A percentile compares a stretch with the other conserved stretches of the same genome.
Evolutionary conservation across 2,329 filamentous ascomycete species (phyloP).

Genomic region (Clarireedia hainanense): DNA sequence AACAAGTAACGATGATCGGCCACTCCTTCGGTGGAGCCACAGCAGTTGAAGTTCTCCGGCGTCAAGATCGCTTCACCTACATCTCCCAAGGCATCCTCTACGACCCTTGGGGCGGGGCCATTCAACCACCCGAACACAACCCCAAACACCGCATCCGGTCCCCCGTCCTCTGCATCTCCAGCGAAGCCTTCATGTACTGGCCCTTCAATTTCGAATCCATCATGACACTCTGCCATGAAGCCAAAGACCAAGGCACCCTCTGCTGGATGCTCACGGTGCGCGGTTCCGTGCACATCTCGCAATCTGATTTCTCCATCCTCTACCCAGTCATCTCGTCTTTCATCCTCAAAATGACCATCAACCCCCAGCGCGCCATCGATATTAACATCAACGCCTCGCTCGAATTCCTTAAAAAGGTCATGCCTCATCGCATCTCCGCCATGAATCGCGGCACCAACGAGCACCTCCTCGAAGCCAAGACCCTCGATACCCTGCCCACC

Average conservation of each 20-base stretch:
- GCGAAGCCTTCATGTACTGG: conserved; percentile 66
- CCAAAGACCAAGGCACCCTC: conserved; percentile 36
- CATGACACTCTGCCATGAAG: conserved; percentile 48
- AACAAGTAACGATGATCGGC: conserved; percentile 53
- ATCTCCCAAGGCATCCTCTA: conserved; percentile 58
- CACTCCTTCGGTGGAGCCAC: conserved; percentile 63
- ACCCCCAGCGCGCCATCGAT: conserved; percentile 53
- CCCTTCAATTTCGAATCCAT: conserved; percentile 53
- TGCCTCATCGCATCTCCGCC: conserved; percentile 39
- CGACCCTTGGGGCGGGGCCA: conserved; percentile 54
- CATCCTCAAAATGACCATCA: conserved; percentile 55
- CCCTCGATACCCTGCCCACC: conserved; percentile 38
- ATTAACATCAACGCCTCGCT: conserved; percentile 55
- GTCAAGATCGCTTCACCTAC: conserved; percentile 45
- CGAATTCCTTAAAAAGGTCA: conserved; percentile 50
- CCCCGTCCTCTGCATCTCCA: conserved; percentile 56
- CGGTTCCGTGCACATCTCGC: conserved; percentile 57
- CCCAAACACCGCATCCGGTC: conserved; percentile 38
- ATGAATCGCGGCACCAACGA: conserved; percentile 48
- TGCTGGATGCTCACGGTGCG: conserved; percentile 45
- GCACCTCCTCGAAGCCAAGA: conserved; percentile 37
- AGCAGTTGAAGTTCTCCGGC: conserved; percentile 50
- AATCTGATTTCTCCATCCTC: conserved; percentile 58
- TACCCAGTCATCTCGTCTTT: conserved; percentile 52
- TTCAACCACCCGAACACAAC: conserved; percentile 35